phyloP scores from a whole-genome alignment of 2,329 filamentous ascomycete genomes.

The Xylariales sp. region DNA sequence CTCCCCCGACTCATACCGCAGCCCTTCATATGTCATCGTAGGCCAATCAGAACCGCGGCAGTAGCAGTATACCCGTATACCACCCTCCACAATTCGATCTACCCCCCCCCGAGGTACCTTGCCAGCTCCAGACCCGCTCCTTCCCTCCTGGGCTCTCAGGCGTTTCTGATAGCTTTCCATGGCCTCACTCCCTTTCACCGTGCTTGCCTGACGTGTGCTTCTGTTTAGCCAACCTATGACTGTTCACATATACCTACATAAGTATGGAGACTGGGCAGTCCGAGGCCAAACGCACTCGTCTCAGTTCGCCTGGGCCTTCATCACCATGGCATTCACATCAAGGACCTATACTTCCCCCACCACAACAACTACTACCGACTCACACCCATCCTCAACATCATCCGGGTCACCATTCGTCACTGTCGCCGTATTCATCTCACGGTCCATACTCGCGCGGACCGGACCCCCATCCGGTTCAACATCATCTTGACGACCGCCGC shows the following conservation, averaged over 20 bases:
- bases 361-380: slow-evolving; percentile 24
- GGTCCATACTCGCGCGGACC: slow-evolving; percentile 32
- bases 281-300: slow-evolving; percentile 56
- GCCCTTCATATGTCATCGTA: slow-evolving; percentile 16
- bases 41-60: slow-evolving; percentile 13
- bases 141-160: slow-evolving; percentile 22
- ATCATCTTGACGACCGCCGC: slow-evolving; percentile 49
- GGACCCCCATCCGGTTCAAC: slow-evolving; percentile 35
- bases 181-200: slow-evolving; percentile 30
- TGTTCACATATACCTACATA: slow-evolving; percentile 36
- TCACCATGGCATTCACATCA: slow-evolving; percentile 47
- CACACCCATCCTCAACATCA: slow-evolving; percentile 33
- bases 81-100: slow-evolving; percentile 8
- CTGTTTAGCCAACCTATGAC: slow-evolving; percentile 27
- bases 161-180: slow-evolving; percentile 30
- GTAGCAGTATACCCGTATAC: slow-evolving; percentile 11
- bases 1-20: not conserved
- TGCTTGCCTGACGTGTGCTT: too few relatives aligned
- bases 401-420: slow-evolving; percentile 32
- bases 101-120: slow-evolving; percentile 16
- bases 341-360: slow-evolving; percentile 33
- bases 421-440: slow-evolving; percentile 23
- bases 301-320: slow-evolving; percentile 41
- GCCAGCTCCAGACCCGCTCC: slow-evolving; percentile 18
- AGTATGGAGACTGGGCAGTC: slow-evolving; percentile 58